Conservation (phyloP, 2,329 filamentous ascomycete genomes). For the Penicillium brasilianum region DNA sequence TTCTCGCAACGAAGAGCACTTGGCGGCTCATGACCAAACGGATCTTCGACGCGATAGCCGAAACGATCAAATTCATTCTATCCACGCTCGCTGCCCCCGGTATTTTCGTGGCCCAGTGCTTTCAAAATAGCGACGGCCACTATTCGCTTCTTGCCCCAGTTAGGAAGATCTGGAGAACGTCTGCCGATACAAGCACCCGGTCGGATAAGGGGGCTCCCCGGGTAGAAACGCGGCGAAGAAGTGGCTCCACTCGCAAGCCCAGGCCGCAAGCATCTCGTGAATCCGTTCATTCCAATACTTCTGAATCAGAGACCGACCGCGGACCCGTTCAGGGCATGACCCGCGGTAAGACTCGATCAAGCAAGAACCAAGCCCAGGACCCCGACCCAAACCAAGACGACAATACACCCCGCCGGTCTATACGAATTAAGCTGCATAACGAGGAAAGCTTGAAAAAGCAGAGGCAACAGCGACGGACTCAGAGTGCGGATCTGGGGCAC, state of each 20-base stretch:
- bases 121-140: constrained; percentile 78
- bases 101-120: constrained; percentile 79
- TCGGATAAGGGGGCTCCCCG: constrained; percentile 32
- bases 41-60: constrained; percentile 73
- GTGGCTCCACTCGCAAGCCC: constrained; percentile 38
- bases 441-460: constrained; percentile 78
- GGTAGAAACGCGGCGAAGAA: constrained; percentile 36
- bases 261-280: constrained; percentile 43
- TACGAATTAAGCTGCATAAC: constrained; percentile 86
- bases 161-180: constrained; percentile 59
- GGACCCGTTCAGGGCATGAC: constrained; percentile 29
- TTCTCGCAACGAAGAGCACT: constrained; percentile 43
- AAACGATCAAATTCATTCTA: constrained; percentile 77
- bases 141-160: constrained; percentile 81
- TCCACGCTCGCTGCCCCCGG: constrained; percentile 79
- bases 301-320: constrained; percentile 60
- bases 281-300: constrained; percentile 57
- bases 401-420: constrained; percentile 74
- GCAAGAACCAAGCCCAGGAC: constrained; percentile 35
- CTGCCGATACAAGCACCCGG: constrained; percentile 26
- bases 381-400: constrained; percentile 59
- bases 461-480: constrained; percentile 47
- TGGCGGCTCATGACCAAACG: constrained; percentile 66
- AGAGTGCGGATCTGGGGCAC: constrained; percentile 37
- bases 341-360: constrained; percentile 32